Percentiles rank a stretch among this genome's conserved stretches.
These are phyloP conservation scores for Pichia sp. DNA, from an alignment of 1,139 yeast species.

Conservation along the genomic window DNA sequence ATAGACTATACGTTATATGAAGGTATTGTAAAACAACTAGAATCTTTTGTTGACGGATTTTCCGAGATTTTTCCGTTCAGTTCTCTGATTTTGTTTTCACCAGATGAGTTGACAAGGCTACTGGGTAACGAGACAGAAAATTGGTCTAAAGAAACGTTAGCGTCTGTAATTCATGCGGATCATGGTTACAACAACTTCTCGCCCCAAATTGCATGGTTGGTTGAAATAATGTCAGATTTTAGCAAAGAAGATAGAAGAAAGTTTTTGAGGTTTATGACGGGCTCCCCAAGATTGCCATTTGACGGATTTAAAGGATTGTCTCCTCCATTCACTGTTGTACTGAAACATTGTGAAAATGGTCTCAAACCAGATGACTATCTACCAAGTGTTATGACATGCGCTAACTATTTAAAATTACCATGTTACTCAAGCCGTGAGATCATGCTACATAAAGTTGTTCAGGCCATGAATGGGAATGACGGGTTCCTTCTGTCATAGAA, in stretches of 20 bases:
- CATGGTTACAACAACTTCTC: conserved; percentile 85
- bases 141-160: conserved; percentile 66
- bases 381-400: conserved; percentile 99
- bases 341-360: conserved; percentile 66
- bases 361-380: conserved; percentile 68
- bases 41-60: conserved; percentile 73
- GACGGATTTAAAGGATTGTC: conserved; percentile 85
- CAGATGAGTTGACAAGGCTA: conserved; percentile 61
- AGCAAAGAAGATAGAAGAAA: conserved; percentile 47
- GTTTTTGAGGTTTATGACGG: conserved; percentile 84
- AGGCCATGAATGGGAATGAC: conserved; percentile 80
- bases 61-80: conserved; percentile 75
- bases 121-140: conserved; percentile 79
- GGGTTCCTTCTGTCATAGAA: conserved; percentile 64
- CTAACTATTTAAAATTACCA: conserved; percentile 86
- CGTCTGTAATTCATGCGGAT: conserved; percentile 65
- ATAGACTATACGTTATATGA: conserved; percentile 52
- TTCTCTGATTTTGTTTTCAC: conserved; percentile 62
- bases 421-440: conserved; percentile 58
- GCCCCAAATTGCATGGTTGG: conserved; percentile 47
- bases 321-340: conserved; percentile 83
- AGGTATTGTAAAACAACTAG: conserved; percentile 61
- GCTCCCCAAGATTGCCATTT: conserved; percentile 86
- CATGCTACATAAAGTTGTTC: conserved; percentile 48
- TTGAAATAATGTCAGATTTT: conserved; percentile 53